A percentile compares a stretch with the other conserved stretches of the same genome.
Evolutionary conservation across 345 rosid genomes (phyloP).

Genomic region (Microcos paniculata): DNA sequence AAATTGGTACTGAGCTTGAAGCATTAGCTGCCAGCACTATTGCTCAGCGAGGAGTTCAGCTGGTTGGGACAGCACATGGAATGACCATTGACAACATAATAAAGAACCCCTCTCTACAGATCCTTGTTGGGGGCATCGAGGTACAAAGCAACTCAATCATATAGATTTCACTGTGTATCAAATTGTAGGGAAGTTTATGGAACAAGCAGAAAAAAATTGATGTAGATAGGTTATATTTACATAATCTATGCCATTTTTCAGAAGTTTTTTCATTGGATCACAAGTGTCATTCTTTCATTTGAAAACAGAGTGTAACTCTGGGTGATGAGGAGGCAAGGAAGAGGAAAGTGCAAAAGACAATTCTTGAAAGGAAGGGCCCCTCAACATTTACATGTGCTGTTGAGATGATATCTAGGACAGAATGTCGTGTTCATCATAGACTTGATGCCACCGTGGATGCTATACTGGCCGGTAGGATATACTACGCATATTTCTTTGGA

Average conservation of each 20-base stretch:
- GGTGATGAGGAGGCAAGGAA: slow-evolving; percentile 93
- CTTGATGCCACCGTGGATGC: slow-evolving; percentile 90
- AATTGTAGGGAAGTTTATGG: background rate
- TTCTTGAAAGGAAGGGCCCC: slow-evolving; percentile 93
- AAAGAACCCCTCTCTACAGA: slow-evolving; percentile 88
- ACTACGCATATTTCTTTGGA: background rate
- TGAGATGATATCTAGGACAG: slow-evolving; percentile 81
- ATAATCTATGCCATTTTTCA: background rate
- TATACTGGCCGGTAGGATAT: slow-evolving; percentile 65
- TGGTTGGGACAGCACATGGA: slow-evolving; percentile 97
- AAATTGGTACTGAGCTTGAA: slow-evolving; percentile 96
- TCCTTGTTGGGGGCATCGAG: slow-evolving; percentile 95
- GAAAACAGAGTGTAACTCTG: slow-evolving; percentile 81
- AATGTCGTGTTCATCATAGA: slow-evolving; percentile 81
- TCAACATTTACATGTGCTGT: slow-evolving; percentile 85
- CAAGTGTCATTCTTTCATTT: slow-evolving; percentile 17
- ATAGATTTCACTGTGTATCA: background rate
- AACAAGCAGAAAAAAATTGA: background rate
- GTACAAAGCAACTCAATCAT: slow-evolving; percentile 31
- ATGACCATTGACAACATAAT: slow-evolving; percentile 86
- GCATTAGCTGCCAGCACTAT: slow-evolving; percentile 97
- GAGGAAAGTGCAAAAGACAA: slow-evolving; percentile 93
- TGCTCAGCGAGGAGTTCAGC: slow-evolving; percentile 98
- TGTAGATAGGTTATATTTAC: background rate
- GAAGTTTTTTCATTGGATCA: background rate